Evolutionary conservation across 2,329 filamentous ascomycete species (phyloP).

Genomic region (Aquanectria penicillioides): DNA sequence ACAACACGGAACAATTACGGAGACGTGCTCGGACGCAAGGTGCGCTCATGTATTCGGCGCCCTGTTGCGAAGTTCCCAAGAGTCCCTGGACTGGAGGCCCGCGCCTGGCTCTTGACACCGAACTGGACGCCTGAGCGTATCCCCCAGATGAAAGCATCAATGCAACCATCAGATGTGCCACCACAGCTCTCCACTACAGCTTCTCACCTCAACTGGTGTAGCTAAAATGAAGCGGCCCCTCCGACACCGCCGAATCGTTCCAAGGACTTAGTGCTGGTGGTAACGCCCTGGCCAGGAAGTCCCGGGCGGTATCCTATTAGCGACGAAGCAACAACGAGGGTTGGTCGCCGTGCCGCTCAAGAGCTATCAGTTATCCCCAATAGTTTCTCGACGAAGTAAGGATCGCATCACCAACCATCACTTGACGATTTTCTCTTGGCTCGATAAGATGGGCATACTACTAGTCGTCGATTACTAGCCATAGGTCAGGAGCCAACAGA

Average conservation of each 20-base stretch:
- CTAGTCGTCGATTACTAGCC: slow-evolving; percentile 1
- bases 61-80: neutral
- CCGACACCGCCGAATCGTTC: slow-evolving; percentile 30
- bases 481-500: neutral
- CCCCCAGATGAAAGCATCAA: no score
- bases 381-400: no score
- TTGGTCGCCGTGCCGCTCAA: no score
- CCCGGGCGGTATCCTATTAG: slow-evolving; percentile 24
- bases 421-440: slow-evolving; percentile 16
- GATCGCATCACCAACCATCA: slow-evolving; percentile 20
- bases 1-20: no score
- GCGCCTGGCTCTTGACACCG: slow-evolving; percentile 1
- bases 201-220: slow-evolving; percentile 20
- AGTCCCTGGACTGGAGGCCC: no score
- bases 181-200: slow-evolving; percentile 25
- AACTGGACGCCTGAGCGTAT: slow-evolving; percentile 4
- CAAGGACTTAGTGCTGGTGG: slow-evolving; percentile 23
- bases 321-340: neutral
- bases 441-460: slow-evolving; percentile 6
- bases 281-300: slow-evolving; percentile 23
- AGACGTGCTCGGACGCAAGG: no score
- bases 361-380: no score
- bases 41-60: no score
- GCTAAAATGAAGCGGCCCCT: slow-evolving; percentile 7
- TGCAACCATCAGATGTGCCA: slow-evolving; percentile 14